Conservation (phyloP, 192 early-diverging fungal genomes). For the Linnemannia hyalina region DNA sequence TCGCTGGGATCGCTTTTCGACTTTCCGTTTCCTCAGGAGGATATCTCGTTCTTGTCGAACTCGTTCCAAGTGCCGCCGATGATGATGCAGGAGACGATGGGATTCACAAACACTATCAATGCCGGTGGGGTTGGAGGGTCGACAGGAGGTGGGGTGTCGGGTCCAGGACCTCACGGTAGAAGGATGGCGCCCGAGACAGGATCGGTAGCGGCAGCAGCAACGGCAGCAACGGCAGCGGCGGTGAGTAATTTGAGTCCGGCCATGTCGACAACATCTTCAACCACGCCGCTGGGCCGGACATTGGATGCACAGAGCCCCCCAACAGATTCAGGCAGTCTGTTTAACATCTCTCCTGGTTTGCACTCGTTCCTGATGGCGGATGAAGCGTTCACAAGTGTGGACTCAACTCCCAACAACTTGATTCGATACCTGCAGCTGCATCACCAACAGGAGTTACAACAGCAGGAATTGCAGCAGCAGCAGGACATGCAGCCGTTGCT, state of each 20-base stretch:
- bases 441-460: slow-evolving; percentile 46
- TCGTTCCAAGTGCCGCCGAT: slow-evolving; percentile 45
- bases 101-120: neutral
- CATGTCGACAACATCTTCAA: slow-evolving; percentile 10
- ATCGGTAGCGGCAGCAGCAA: neutral
- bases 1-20: slow-evolving; percentile 45
- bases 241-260: neutral
- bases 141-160: neutral
- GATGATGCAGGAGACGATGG: slow-evolving; percentile 41
- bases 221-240: neutral
- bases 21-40: slow-evolving; percentile 42
- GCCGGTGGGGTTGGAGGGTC: neutral
- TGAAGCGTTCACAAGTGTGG: slow-evolving; percentile 18
- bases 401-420: slow-evolving; percentile 40
- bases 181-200: neutral
- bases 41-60: slow-evolving; percentile 48
- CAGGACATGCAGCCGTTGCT: slow-evolving; percentile 42
- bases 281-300: slow-evolving; percentile 5
- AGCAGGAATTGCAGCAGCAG: slow-evolving; percentile 43
- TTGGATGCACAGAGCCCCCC: slow-evolving; percentile 21
- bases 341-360: slow-evolving; percentile 40
- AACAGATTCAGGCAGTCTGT: slow-evolving; percentile 24
- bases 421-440: slow-evolving; percentile 53
- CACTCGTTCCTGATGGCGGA: slow-evolving; percentile 46
- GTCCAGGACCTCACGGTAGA: neutral